Base-by-base conservation (phyloP, 2,329 filamentous ascomycete species). In the Ceratocystis lukuohia region DNA sequence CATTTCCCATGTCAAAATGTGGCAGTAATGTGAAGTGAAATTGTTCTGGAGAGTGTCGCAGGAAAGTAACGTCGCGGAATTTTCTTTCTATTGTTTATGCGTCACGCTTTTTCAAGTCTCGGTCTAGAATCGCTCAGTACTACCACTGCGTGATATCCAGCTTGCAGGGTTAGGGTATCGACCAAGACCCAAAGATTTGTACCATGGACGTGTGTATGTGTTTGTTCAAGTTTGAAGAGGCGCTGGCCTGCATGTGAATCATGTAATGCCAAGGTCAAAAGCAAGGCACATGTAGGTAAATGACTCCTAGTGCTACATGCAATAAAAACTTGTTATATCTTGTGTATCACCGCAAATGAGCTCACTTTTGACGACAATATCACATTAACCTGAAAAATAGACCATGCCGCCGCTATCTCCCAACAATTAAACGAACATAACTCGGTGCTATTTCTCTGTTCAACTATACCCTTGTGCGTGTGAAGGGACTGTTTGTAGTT, bases 271-370 rank as follows among this genome's bases (percentile, higher is more conserved):
- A 30, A 57, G 22, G 17, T 57, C 30, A 22, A 37, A 57, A 57
- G 53, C 53, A 57, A 30, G 53, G 53, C 22, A 57, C 25, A 59
- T 33, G 53, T 17, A n/a, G 28, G 28, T 59, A 59, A 59, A 59
- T 17, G 28, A 33, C 53, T 30, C 8, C 25, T 8, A 59, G 53
- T 59, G 28, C 28, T 33, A 59, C 53, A 59, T 37, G 15, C 15
- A 17, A 59, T 25, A 15, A 33, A n/a, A 17, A 17, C n/a, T 25
- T n/a, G 25, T 59, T n/a, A 17, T 33, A 59, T 59, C 25, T 30
- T 17, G 12, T 33, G 12, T n/a, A 33, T 17, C 28, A 17, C 28
- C 30, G 53, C 28, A 59, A 37, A 17, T 37, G 28, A n/a, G 25
- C 17, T 59, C 7, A 25, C 12, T 37, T 30, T 15, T 59, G 25